phyloP scores from a whole-genome alignment of 805 yeast genomes.

The Ogataea polymorpha region DNA sequence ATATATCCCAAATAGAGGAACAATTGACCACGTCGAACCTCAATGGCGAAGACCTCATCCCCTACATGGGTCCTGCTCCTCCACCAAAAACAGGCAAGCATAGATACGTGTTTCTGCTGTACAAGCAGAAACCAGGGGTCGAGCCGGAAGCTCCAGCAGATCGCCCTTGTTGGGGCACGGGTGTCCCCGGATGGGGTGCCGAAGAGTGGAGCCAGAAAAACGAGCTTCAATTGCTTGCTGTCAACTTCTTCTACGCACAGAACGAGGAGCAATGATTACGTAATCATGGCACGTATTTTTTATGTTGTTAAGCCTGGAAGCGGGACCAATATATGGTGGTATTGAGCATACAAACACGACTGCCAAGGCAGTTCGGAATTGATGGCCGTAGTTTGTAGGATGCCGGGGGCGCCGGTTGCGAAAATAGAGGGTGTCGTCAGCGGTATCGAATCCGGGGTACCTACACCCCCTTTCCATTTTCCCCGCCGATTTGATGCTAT shows the following conservation, averaged over 20 bases:
- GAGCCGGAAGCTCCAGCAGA: constrained; percentile 41
- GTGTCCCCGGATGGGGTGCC: constrained; percentile 75
- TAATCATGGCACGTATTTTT: not conserved
- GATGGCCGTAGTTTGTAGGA: no score
- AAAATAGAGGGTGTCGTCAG: no score
- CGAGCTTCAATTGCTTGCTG: constrained; percentile 64
- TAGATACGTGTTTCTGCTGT: constrained; percentile 77
- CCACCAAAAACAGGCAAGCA: constrained; percentile 84
- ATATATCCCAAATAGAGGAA: constrained; percentile 21
- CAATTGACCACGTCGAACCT: constrained; percentile 36
- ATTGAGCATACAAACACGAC: not conserved
- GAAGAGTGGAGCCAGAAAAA: constrained; percentile 67
- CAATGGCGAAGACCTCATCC: constrained; percentile 42
- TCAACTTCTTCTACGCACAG: constrained; percentile 85
- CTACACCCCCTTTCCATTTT: not conserved
- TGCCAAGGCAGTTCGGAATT: no score
- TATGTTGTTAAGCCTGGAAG: not conserved
- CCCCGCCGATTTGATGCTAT: not conserved
- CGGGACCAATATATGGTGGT: not conserved
- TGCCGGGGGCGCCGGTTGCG: no score
- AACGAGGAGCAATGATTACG: constrained; percentile 33
- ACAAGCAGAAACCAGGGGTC: constrained; percentile 55
- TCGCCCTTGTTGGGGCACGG: constrained; percentile 83
- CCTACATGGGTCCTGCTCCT: constrained; percentile 86
- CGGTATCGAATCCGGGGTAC: not conserved